Base-by-base conservation (phyloP, 225 moss, liverwort and hornwort species). In the Straminergon stramineum region DNA sequence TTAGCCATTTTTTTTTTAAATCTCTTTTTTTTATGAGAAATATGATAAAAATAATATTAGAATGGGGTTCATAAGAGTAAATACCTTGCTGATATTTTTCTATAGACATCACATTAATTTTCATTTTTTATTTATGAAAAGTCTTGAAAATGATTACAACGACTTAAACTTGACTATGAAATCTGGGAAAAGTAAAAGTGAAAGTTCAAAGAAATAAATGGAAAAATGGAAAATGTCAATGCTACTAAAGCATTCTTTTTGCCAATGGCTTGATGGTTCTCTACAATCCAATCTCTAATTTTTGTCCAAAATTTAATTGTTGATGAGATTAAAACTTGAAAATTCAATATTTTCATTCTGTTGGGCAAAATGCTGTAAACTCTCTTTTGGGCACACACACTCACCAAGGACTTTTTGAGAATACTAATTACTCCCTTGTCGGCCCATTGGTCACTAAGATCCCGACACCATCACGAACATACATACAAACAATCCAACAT, bases 321-420 rank as follows among this genome's bases (percentile, higher is more conserved):
- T 64, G 15, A 31, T 31, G 31, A 64, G 7, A 64, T 64, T 64
- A 31, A 31, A 31, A 31, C 12, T 64, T 31, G 31, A 2, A 64
- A 31, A 64, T 64, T 31, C 8, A 16, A 64, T 64, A 8, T 64
- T 67, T 35, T 35, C 32, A 9, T 2, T 2, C 2, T 0, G 2
- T 34, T 66, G 9, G 16, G 17, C 3, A 0, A 66, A 66, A 35
- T 1, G 0, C 17, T 3, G 0, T 19, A 35, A 67, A 10, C 1
- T 35, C 3, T 20, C 5, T 35, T 35, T 20, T 17, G 1, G 65
- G 1, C 67, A 19, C 6, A 20, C 2, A 6, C 9, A 3, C 37
- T 66, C 0, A 0, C 1, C 1, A 0, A 67, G 11, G 35, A 20
- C 6, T 37, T 35, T 35, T 35, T 0, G 1, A 37, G 6, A 2